Evolutionary conservation across 2,329 filamentous ascomycete species (phyloP).

Genomic region (Catunica adiposa): DNA sequence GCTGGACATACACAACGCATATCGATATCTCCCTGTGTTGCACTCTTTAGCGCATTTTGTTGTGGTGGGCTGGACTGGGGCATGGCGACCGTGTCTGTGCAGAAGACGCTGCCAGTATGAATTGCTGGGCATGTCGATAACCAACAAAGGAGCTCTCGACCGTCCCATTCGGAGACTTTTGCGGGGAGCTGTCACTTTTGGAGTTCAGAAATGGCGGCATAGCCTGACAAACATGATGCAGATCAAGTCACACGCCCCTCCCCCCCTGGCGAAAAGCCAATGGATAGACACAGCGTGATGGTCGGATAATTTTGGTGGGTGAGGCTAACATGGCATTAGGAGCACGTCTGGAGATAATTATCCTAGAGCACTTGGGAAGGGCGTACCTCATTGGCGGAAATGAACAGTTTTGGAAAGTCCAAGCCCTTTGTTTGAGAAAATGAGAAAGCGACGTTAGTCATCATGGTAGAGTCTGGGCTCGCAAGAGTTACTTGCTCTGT

Average conservation of each 20-base stretch:
- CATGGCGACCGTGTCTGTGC: no score
- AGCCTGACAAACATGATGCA: background rate
- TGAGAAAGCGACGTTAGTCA: no score
- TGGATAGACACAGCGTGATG: background rate
- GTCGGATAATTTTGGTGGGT: background rate
- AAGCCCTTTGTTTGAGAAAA: background rate
- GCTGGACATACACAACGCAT: no score
- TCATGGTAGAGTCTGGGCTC: no score
- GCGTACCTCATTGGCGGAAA: background rate
- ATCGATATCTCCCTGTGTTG: no score
- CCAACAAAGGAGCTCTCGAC: background rate
- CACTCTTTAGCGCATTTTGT: no score
- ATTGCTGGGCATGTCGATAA: background rate
- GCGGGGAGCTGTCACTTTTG: background rate
- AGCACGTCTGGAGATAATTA: background rate
- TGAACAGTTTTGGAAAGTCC: background rate
- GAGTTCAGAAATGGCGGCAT: background rate
- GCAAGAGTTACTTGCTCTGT: no score
- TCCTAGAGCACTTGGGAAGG: no score
- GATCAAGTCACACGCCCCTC: background rate
- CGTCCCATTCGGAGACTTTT: background rate
- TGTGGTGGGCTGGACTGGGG: no score
- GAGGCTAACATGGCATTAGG: background rate
- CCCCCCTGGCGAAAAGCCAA: background rate
- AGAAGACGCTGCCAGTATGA: no score